A percentile compares a stretch with the other conserved stretches of the same genome.
phyloP scores from a whole-genome alignment of 1,139 yeast genomes.

The Geotrichum carabidarum region DNA sequence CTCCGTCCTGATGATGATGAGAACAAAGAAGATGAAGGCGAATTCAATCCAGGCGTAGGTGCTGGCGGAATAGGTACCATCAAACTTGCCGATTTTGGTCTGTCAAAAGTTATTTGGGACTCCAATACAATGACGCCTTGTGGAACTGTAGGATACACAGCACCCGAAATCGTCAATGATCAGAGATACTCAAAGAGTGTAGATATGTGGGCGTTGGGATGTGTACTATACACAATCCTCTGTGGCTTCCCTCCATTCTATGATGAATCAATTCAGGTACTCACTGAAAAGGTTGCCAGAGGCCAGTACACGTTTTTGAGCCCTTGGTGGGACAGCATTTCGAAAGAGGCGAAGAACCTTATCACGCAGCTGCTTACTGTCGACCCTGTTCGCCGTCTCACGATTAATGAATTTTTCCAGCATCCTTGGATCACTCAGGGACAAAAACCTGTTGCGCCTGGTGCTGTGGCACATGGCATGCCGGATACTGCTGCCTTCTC shows the following conservation, averaged over 20 bases:
- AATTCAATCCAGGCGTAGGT: slow-evolving; percentile 68
- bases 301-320: slow-evolving; percentile 78
- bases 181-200: slow-evolving; percentile 84
- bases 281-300: slow-evolving; percentile 74
- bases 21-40: slow-evolving; percentile 80
- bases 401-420: slow-evolving; percentile 66
- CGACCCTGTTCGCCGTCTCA: slow-evolving; percentile 70
- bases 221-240: slow-evolving; percentile 79
- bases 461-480: background rate
- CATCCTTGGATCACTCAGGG: slow-evolving; percentile 74
- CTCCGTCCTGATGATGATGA: slow-evolving; percentile 62
- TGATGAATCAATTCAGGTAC: slow-evolving; percentile 74
- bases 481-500: background rate
- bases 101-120: slow-evolving; percentile 74
- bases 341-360: slow-evolving; percentile 71
- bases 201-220: slow-evolving; percentile 95
- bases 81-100: slow-evolving; percentile 88
- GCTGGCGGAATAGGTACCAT: slow-evolving; percentile 86
- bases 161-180: slow-evolving; percentile 88
- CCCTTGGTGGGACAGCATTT: slow-evolving; percentile 98
- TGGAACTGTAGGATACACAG: slow-evolving; percentile 88
- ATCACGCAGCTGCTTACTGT: slow-evolving; percentile 74
- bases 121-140: slow-evolving; percentile 77
- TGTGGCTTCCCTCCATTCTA: slow-evolving; percentile 97
- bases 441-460: slow-evolving; percentile 24